A percentile compares a stretch with the other conserved stretches of the same genome.
Conservation (phyloP, 768 basidiomycete genomes). For the Kwoniella shandongensis region DNA sequence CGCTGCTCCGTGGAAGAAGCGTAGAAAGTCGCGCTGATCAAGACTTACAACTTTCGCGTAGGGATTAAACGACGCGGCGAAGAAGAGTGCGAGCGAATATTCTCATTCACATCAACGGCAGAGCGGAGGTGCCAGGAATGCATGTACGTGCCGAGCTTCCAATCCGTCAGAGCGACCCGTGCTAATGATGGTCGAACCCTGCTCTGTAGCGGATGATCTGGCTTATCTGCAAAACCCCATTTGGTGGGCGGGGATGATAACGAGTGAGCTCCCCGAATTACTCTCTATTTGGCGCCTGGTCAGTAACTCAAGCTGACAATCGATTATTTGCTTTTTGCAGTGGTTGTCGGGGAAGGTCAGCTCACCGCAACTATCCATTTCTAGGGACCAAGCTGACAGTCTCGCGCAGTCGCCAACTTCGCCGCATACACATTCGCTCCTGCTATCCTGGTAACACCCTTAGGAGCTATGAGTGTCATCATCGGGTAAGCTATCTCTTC, state of each 20-base stretch:
- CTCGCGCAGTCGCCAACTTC: conserved; percentile 62
- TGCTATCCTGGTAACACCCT: conserved; percentile 93
- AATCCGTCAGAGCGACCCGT: conserved; percentile 35
- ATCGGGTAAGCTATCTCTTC: conserved; percentile 66
- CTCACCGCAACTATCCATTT: background rate
- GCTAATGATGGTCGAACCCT: conserved; percentile 44
- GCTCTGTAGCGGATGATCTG: conserved; percentile 75
- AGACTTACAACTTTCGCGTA: too few relatives aligned
- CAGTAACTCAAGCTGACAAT: background rate
- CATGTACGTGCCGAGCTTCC: conserved; percentile 27
- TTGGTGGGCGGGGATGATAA: conserved; percentile 96
- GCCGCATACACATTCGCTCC: conserved; percentile 97
- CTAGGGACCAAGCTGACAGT: background rate
- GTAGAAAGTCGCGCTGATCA: conserved; percentile 7
- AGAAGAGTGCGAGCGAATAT: conserved; percentile 50
- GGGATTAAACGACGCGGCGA: conserved; percentile 86
- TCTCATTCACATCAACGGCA: conserved; percentile 45
- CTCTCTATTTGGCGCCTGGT: background rate
- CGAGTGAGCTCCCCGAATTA: conserved; percentile 67
- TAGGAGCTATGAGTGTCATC: conserved; percentile 94
- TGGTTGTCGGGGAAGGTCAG: conserved; percentile 88
- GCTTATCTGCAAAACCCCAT: conserved; percentile 85
- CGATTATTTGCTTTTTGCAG: conserved; percentile 56
- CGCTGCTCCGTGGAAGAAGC: conserved; percentile 3
- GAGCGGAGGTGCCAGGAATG: conserved; percentile 25